Percentiles rank a stretch among this genome's conserved stretches.
Evolutionary conservation across 805 yeast genomes (phyloP).

Genomic region (Debaryomyces prosopidis): DNA sequence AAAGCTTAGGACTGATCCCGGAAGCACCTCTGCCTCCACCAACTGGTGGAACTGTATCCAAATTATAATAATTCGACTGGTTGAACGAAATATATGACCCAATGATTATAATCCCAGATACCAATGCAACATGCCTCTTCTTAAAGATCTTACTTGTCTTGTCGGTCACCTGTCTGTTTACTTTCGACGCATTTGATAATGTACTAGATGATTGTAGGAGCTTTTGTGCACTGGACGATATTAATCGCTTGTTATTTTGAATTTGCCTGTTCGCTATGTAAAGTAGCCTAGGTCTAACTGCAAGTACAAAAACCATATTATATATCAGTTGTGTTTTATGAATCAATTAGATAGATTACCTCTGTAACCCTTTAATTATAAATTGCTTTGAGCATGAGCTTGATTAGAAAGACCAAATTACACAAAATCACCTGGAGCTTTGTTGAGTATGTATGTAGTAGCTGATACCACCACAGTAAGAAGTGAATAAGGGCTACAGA

Average conservation of each 20-base stretch:
- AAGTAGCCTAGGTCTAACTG: conserved; percentile 20
- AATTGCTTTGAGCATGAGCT: not conserved
- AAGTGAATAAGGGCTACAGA: not conserved
- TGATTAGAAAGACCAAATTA: not conserved
- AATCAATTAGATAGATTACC: not conserved
- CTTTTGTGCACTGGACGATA: conserved; percentile 13
- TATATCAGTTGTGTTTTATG: not conserved
- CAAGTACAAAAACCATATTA: conserved; percentile 21
- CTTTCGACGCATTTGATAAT: conserved; percentile 4
- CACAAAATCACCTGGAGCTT: not conserved
- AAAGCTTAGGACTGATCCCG: conserved; percentile 15
- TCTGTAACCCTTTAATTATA: not conserved
- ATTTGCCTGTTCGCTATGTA: conserved; percentile 17
- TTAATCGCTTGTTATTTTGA: conserved; percentile 13
- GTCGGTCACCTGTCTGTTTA: conserved; percentile 2
- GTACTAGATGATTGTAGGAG: conserved; percentile 10
- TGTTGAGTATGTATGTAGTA: too few relatives aligned
- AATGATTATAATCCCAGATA: conserved; percentile 43
- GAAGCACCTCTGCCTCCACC: conserved; percentile 10
- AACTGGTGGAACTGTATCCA: conserved; percentile 35
- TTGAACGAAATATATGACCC: conserved; percentile 43
- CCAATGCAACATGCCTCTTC: conserved; percentile 37
- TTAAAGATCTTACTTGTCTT: conserved; percentile 17
- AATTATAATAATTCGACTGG: conserved; percentile 40
- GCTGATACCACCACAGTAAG: too few relatives aligned